Evolutionary conservation across 176 grass and related monocot genomes (phyloP).

Genomic region (Eragrostis curvula): DNA sequence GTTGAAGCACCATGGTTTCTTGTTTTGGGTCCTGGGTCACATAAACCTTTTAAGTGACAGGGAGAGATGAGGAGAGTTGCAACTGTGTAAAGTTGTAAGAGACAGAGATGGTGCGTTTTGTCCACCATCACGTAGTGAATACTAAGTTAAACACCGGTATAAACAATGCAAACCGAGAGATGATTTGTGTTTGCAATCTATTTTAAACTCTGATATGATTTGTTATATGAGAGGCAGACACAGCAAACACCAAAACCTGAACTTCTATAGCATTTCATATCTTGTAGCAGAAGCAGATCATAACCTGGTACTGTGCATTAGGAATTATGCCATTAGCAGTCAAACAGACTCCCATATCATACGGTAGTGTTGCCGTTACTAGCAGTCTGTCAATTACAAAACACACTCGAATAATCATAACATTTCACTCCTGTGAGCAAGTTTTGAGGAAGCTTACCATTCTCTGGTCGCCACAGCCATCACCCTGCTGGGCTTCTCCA

Average conservation of each 20-base stretch:
- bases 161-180: neutral
- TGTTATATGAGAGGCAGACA: neutral
- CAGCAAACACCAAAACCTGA: no score
- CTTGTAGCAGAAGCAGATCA: no score
- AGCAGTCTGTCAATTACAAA: no score
- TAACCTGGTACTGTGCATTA: no score
- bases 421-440: neutral
- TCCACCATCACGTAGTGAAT: neutral
- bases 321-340: no score
- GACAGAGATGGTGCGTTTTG: neutral
- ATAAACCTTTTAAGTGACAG: slow-evolving; percentile 12
- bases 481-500: slow-evolving; percentile 45
- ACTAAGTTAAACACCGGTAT: neutral
- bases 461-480: slow-evolving; percentile 39
- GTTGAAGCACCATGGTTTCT: slow-evolving; percentile 66
- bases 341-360: no score
- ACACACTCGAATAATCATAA: no score
- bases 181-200: neutral
- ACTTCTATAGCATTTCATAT: no score
- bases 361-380: no score
- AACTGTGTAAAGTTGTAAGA: neutral
- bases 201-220: neutral
- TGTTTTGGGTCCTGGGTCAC: slow-evolving; percentile 66
- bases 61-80: neutral
- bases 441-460: slow-evolving; percentile 35